These are phyloP conservation scores for Auricularia sp. DNA, from an alignment of 768 basidiomycete species.

Conservation along the genomic window DNA sequence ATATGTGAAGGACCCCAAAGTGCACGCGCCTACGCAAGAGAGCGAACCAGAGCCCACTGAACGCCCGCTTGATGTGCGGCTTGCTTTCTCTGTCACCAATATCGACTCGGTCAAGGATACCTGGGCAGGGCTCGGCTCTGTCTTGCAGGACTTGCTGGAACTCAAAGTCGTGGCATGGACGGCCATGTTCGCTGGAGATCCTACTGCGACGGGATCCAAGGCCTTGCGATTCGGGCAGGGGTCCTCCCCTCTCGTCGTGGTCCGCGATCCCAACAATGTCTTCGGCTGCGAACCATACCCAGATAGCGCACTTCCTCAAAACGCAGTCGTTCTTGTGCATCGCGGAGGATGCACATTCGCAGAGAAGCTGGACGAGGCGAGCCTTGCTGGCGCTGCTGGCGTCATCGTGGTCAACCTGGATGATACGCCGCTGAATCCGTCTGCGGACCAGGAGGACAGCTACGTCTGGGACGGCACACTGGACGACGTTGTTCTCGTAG, in stretches of 20 bases:
- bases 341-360: slow-evolving; percentile 85
- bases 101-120: slow-evolving; percentile 37
- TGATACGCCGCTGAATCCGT: slow-evolving; percentile 53
- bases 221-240: slow-evolving; percentile 36
- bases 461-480: slow-evolving; percentile 42
- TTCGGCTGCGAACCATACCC: slow-evolving; percentile 53
- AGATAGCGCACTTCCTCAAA: slow-evolving; percentile 30
- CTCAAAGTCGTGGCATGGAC: slow-evolving; percentile 46
- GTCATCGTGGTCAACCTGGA: slow-evolving; percentile 65
- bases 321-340: slow-evolving; percentile 44
- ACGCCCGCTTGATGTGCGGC: slow-evolving; percentile 37
- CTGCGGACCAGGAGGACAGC: slow-evolving; percentile 47
- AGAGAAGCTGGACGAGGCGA: slow-evolving; percentile 66
- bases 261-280: slow-evolving; percentile 39
- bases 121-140: slow-evolving; percentile 28
- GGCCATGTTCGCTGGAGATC: slow-evolving; percentile 61
- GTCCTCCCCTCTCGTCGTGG: slow-evolving; percentile 42
- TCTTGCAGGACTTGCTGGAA: slow-evolving; percentile 29
- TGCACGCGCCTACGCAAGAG: slow-evolving; percentile 23
- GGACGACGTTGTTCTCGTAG: slow-evolving; percentile 46
- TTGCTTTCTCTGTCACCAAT: slow-evolving; percentile 48
- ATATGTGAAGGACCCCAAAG: slow-evolving; percentile 61
- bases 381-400: slow-evolving; percentile 61
- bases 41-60: slow-evolving; percentile 15
- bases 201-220: slow-evolving; percentile 22